These are phyloP conservation scores for Coniochaeta prunicola DNA, from an alignment of 2,329 filamentous ascomycete species.

Conservation along the genomic window DNA sequence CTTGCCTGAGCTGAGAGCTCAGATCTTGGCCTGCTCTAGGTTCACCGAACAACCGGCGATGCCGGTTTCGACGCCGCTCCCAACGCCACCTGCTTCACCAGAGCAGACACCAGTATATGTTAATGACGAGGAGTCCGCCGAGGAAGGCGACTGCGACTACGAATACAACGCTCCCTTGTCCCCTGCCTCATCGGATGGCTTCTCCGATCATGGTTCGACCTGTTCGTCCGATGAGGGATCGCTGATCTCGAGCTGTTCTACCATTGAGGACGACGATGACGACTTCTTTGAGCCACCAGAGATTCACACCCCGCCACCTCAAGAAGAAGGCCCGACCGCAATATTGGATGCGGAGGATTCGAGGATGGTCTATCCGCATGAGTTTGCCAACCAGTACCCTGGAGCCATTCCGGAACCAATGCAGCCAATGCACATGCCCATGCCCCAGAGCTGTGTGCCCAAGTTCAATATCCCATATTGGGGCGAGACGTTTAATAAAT, in stretches of 20 bases:
- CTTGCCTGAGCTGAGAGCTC: conserved; percentile 67
- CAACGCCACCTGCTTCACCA: conserved; percentile 34
- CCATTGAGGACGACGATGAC: conserved; percentile 42
- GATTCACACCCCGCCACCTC: conserved; percentile 30
- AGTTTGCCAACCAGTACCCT: conserved; percentile 40
- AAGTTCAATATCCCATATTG: conserved; percentile 42
- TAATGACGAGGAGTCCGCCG: conserved; percentile 37
- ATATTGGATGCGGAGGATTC: conserved; percentile 40
- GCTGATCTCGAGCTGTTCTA: conserved; percentile 45
- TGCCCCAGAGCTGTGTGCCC: conserved; percentile 27
- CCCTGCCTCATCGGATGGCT: conserved; percentile 34
- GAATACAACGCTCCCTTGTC: conserved; percentile 39
- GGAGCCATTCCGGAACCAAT: conserved; percentile 30
- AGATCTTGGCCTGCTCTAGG: conserved; percentile 68
- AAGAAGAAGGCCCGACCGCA: conserved; percentile 17
- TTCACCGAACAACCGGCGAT: conserved; percentile 51
- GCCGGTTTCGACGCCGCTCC: conserved; percentile 25
- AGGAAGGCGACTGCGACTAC: conserved; percentile 29
- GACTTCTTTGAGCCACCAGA: conserved; percentile 30
- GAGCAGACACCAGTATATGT: conserved; percentile 38
- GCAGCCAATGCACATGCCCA: conserved; percentile 22
- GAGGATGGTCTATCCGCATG: conserved; percentile 34
- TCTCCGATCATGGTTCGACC: conserved; percentile 31
- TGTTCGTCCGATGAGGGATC: conserved; percentile 49
- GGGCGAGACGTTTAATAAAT: conserved; percentile 37